Percentiles rank a stretch among this genome's conserved stretches.
Conservation (phyloP, 257 asterid genomes). For the Ilex asprella region DNA sequence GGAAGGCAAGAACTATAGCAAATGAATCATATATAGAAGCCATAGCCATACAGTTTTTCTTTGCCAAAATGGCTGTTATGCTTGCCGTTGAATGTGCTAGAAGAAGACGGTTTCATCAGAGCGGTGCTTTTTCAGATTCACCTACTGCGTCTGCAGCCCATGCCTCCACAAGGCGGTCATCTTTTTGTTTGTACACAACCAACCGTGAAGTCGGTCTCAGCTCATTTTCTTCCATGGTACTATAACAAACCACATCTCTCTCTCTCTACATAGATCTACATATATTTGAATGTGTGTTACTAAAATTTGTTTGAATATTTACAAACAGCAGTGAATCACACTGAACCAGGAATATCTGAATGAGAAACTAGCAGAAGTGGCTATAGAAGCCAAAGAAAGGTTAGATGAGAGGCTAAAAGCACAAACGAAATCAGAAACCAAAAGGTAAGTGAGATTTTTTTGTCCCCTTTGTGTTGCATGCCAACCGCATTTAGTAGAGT, state of each 20-base stretch:
- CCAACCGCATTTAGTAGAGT: too few relatives aligned
- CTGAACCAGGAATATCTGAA: slow-evolving; percentile 17
- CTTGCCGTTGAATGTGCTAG: slow-evolving; percentile 65
- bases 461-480: too few relatives aligned
- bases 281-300: too few relatives aligned
- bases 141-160: background rate
- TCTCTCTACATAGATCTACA: background rate
- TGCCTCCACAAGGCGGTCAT: slow-evolving; percentile 30
- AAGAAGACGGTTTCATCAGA: slow-evolving; percentile 49
- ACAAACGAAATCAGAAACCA: slow-evolving; percentile 22
- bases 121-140: slow-evolving; percentile 23
- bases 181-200: slow-evolving; percentile 37
- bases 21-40: too few relatives aligned
- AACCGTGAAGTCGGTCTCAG: slow-evolving; percentile 25
- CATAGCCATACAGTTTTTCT: too few relatives aligned
- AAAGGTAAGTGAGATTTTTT: slow-evolving; percentile 12
- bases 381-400: slow-evolving; percentile 51
- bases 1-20: too few relatives aligned
- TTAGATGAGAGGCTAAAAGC: slow-evolving; percentile 49
- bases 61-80: slow-evolving; percentile 46
- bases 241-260: too few relatives aligned
- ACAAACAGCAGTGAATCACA: slow-evolving; percentile 26
- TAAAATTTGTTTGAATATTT: background rate
- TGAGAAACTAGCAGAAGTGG: slow-evolving; percentile 27
- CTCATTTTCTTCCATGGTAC: slow-evolving; percentile 30